phyloP scores from a whole-genome alignment of 805 yeast species.

The Metschnikowia sp. region DNA sequence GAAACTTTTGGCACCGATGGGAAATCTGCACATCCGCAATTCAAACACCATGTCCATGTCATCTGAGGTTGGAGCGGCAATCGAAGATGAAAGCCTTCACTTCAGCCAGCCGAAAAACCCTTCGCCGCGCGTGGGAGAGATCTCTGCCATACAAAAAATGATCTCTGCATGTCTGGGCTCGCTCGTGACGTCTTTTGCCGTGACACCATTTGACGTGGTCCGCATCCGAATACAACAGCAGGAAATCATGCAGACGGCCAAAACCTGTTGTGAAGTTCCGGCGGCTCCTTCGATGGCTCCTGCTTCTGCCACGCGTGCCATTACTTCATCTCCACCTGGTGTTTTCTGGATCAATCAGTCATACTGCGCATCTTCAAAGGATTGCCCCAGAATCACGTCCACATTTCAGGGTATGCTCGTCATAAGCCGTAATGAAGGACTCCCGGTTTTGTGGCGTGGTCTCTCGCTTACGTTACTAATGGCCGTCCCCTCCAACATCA shows the following conservation, averaged over 20 bases:
- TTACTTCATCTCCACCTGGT: conserved; percentile 8
- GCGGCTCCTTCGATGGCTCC: neutral
- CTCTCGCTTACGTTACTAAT: conserved; percentile 74
- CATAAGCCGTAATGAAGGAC: conserved; percentile 72
- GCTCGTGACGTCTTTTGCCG: conserved; percentile 63
- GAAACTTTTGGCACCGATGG: neutral
- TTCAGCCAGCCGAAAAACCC: conserved; percentile 4
- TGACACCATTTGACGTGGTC: conserved; percentile 81
- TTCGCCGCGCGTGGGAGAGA: conserved; percentile 21
- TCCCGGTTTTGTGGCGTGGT: conserved; percentile 82
- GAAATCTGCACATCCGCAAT: neutral
- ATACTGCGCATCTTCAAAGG: conserved; percentile 34
- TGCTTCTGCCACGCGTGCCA: neutral
- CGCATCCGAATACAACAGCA: conserved; percentile 77
- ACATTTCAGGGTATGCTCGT: conserved; percentile 70
- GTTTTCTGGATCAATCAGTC: conserved; percentile 34
- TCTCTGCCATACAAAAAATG: conserved; percentile 62
- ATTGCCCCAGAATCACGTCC: conserved; percentile 55
- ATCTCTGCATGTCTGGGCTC: conserved; percentile 78
- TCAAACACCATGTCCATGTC: conserved; percentile 31
- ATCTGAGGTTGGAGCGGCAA: conserved; percentile 39
- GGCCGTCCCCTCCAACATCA: conserved; percentile 91
- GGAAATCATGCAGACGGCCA: conserved; percentile 43
- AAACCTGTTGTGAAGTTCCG: conserved; percentile 24
- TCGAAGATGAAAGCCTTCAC: conserved; percentile 30